Evolutionary conservation across 768 basidiomycete genomes (phyloP).

Genomic region (Kwoniella newhampshirensis): DNA sequence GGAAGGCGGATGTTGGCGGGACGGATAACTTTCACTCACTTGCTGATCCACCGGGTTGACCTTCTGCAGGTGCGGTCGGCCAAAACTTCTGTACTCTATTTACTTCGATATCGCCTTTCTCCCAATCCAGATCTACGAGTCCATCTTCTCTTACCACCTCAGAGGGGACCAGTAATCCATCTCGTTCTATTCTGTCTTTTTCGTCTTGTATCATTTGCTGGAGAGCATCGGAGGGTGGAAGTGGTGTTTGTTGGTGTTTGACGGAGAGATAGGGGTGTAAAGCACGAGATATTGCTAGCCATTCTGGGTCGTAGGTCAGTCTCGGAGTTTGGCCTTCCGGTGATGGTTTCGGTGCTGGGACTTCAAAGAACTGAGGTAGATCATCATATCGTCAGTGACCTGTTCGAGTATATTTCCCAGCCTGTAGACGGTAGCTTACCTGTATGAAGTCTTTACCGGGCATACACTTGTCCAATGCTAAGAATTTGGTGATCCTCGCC

Average conservation of each 20-base stretch:
- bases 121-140: constrained; percentile 25
- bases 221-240: constrained; percentile 64
- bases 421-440: constrained; percentile 55
- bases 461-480: constrained; percentile 89
- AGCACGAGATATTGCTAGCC: constrained; percentile 89
- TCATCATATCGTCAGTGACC: not conserved
- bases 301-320: constrained; percentile 78
- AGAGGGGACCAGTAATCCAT: constrained; percentile 52
- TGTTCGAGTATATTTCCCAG: not conserved
- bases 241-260: constrained; percentile 57
- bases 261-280: constrained; percentile 76
- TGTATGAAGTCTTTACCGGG: constrained; percentile 73
- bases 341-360: constrained; percentile 52
- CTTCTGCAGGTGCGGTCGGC: constrained; percentile 58
- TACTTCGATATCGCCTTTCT: constrained; percentile 53
- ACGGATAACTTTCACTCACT: constrained; percentile 50
- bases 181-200: constrained; percentile 66
- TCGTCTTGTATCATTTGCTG: constrained; percentile 63
- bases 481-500: constrained; percentile 65
- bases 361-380: constrained; percentile 65
- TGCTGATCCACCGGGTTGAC: constrained; percentile 55
- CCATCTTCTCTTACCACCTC: constrained; percentile 17
- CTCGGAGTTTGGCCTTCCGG: constrained; percentile 29
- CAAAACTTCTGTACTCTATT: constrained; percentile 66
- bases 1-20: not conserved